Conservation (phyloP, 192 early-diverging fungal genomes). For the Dissophora globulifera region DNA sequence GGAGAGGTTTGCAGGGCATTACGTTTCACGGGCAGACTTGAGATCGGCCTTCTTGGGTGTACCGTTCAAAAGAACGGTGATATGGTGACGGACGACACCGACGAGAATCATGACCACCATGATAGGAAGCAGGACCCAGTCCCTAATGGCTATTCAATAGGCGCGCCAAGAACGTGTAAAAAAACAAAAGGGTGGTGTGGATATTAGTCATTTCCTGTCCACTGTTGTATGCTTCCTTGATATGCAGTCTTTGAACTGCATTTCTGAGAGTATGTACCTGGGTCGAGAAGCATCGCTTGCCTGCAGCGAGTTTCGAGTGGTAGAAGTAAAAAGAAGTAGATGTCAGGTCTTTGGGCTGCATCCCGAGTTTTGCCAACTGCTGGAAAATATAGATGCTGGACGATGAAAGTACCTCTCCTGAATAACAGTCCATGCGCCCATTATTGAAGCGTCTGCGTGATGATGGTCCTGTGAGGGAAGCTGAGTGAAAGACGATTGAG, state of each 20-base stretch:
- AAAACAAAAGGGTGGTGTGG: too few species aligned
- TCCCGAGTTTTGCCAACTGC: too few species aligned
- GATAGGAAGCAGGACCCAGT: slow-evolving; percentile 97
- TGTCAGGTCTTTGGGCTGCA: background rate
- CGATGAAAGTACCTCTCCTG: slow-evolving; percentile 55
- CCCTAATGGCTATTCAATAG: slow-evolving; percentile 70
- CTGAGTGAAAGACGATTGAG: background rate
- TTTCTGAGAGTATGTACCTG: slow-evolving; percentile 51
- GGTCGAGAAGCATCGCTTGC: slow-evolving; percentile 77
- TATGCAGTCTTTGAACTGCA: too few species aligned
- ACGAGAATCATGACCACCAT: slow-evolving; percentile 98
- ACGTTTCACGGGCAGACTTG: slow-evolving; percentile 87
- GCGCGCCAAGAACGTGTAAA: background rate
- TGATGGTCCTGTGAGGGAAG: background rate
- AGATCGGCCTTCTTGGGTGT: slow-evolving; percentile 81
- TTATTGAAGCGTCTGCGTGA: slow-evolving; percentile 12
- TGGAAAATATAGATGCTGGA: background rate
- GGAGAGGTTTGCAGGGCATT: slow-evolving; percentile 14
- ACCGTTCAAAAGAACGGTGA: slow-evolving; percentile 89
- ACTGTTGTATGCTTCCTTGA: too few species aligned
- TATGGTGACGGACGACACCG: slow-evolving; percentile 92
- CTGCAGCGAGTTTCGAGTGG: slow-evolving; percentile 7
- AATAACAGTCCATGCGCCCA: slow-evolving; percentile 55
- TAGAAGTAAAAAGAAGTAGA: slow-evolving; percentile 2
- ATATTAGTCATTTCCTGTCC: too few species aligned